Conservation (phyloP, 306 rosid species). For the Prunus persica region DNA sequence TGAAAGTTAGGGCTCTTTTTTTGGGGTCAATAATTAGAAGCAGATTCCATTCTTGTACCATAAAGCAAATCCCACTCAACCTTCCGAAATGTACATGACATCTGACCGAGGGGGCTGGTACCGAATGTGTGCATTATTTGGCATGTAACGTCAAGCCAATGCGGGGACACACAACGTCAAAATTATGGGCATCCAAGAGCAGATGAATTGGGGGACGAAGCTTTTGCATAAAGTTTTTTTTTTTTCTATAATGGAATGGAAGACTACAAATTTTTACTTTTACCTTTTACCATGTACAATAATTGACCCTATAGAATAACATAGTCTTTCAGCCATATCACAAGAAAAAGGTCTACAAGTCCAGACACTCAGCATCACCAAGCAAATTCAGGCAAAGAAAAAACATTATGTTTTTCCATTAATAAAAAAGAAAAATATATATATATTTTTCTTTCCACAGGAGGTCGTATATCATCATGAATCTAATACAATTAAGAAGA, state of each 20-base stretch:
- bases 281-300: too few species aligned
- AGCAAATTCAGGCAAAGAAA: background rate
- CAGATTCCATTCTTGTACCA: background rate
- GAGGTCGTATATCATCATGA: background rate
- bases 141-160: background rate
- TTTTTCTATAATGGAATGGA: background rate
- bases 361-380: background rate
- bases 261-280: too few species aligned
- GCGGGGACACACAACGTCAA: background rate
- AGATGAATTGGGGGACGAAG: background rate
- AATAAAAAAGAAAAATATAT: background rate
- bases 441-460: background rate
- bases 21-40: background rate
- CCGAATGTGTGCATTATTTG: background rate
- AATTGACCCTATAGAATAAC: too few species aligned
- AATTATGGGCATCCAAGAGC: background rate
- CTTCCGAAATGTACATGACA: background rate
- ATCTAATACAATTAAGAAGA: background rate
- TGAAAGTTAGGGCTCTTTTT: background rate
- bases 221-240: background rate
- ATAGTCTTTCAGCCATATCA: too few species aligned
- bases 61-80: background rate
- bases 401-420: background rate
- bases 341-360: too few species aligned
- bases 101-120: background rate